Evolutionary conservation across 306 rosid genomes (phyloP), one percentile per base, ranked within the genome.

Genomic region (Senna tora): DNA sequence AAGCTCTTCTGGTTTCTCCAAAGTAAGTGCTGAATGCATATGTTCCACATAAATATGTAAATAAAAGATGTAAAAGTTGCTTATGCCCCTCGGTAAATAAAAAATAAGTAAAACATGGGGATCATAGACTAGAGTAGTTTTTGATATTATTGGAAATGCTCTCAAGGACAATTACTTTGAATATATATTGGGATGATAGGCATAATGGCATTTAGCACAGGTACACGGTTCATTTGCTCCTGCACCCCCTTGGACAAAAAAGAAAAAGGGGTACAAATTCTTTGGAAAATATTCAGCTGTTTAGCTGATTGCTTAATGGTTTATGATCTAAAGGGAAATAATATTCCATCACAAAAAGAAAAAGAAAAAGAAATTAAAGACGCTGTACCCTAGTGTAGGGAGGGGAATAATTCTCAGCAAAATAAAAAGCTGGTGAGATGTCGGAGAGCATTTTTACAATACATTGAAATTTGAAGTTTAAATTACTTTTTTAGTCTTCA

Each of bases 401-500:
- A 41, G 73, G n/a, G 33, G 49, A 74, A 53, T 52, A 79, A 64
- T 63, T 46, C 59, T 47, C 58, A 63, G 16, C 4, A 49, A 65
- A 41, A 65, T 13, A 17, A 56, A 78, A 75, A 56, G 80, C 77
- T 33, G 74, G 70, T 63, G 55, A 46, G 59, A 13, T 75, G 77
- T 80, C 63, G 68, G 63, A 47, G 61, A 43, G 42, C 28, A 51
- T 13, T 14, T 15, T 50, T 9, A 34, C 75, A 52, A n/a, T n/a
- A n/a, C n/a, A n/a, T n/a, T n/a, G n/a, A n/a, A n/a, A n/a, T n/a
- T n/a, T n/a, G n/a, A n/a, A n/a, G n/a, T n/a, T n/a, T n/a, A n/a
- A n/a, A n/a, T n/a, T n/a, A n/a, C n/a, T n/a, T n/a, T n/a, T n/a
- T n/a, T n/a, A n/a, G n/a, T n/a, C n/a, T n/a, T n/a, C n/a, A n/a